These are phyloP conservation scores for Trichoderma atroviride DNA, from an alignment of 2,329 filamentous ascomycete genomes.

Conservation along the genomic window DNA sequence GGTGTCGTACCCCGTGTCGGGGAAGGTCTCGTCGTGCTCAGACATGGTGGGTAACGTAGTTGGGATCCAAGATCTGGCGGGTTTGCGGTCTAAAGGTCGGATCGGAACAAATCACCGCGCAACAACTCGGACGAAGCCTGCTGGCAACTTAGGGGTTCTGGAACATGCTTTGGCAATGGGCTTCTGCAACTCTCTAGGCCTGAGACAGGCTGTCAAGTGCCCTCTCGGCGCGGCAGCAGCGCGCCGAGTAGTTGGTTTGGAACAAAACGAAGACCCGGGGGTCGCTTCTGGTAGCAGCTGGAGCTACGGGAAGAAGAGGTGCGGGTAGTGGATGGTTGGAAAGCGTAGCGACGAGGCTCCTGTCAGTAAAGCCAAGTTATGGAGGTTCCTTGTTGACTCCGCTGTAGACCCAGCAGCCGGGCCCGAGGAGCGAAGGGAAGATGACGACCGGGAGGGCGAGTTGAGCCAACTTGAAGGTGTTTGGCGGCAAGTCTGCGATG, in stretches of 20 bases:
- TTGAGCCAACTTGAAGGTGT: conserved; percentile 92
- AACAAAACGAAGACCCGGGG: conserved; percentile 36
- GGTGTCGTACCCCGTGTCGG: conserved; percentile 68
- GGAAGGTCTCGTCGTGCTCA: conserved; percentile 61
- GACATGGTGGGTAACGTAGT: conserved; percentile 58
- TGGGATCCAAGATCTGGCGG: conserved; percentile 23
- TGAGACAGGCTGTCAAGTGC: conserved; percentile 22
- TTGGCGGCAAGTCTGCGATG: conserved; percentile 11
- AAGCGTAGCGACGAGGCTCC: not conserved
- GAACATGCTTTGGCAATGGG: conserved; percentile 36
- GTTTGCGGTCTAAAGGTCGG: not conserved
- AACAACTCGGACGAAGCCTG: conserved; percentile 27
- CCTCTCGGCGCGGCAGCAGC: conserved; percentile 43
- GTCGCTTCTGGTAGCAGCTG: conserved; percentile 8
- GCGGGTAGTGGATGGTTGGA: not conserved
- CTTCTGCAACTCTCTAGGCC: conserved; percentile 2
- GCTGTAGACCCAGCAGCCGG: conserved; percentile 89
- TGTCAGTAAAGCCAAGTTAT: conserved; percentile 63
- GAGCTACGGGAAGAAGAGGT: not conserved
- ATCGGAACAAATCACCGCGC: conserved; percentile 11
- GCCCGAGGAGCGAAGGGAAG: conserved; percentile 87
- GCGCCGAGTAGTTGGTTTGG: conserved; percentile 40
- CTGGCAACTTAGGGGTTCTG: conserved; percentile 39
- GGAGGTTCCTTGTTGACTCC: conserved; percentile 97
- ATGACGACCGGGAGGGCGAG: conserved; percentile 69